Conservation (phyloP, 1,284 basidiomycete genomes). For the Trichosporon sp. region DNA sequence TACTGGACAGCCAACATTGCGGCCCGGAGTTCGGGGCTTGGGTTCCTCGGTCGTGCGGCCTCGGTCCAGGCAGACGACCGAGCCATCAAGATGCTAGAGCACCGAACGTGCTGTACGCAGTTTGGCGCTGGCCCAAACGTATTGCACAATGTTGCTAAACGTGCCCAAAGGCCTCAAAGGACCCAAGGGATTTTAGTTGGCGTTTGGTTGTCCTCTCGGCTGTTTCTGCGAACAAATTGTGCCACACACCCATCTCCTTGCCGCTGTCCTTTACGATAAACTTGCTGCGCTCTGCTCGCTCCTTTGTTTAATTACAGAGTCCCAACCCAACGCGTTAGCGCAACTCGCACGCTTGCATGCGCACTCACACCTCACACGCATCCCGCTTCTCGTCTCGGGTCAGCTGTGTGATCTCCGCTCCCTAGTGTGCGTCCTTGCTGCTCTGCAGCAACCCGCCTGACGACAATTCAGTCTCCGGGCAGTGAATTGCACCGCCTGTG, state of each 20-base stretch:
- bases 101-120: neutral
- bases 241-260: neutral
- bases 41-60: neutral
- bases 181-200: neutral
- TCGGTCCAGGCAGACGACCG: neutral
- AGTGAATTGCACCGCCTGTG: neutral
- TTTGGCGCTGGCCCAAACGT: neutral
- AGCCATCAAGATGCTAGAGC: neutral
- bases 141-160: neutral
- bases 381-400: conserved; percentile 1
- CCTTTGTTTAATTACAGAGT: neutral
- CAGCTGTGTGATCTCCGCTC: neutral
- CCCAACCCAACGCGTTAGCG: neutral
- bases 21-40: neutral
- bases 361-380: neutral
- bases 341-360: neutral
- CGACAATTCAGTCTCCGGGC: conserved; percentile 1
- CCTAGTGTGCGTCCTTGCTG: neutral
- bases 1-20: neutral
- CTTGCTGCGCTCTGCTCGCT: neutral
- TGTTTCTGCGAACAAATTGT: neutral
- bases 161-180: conserved; percentile 2
- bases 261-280: neutral
- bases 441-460: neutral
- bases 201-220: neutral